phyloP scores from a whole-genome alignment of 2,329 filamentous ascomycete genomes.

The Nemania serpens region DNA sequence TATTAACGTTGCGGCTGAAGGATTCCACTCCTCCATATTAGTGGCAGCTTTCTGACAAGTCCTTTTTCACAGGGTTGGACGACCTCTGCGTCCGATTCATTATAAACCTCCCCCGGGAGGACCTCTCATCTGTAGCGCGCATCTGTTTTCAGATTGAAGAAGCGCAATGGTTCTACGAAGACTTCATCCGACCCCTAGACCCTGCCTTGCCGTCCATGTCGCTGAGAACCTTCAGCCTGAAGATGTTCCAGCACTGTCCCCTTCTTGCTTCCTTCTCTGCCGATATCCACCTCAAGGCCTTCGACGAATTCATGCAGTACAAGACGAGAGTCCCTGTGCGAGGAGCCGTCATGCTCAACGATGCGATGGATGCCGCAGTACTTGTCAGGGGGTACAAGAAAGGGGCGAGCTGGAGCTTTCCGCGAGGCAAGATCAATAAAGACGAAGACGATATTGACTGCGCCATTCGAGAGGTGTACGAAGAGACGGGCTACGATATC shows the following conservation, averaged over 20 bases:
- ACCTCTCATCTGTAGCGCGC: constrained; percentile 85
- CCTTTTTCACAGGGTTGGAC: constrained; percentile 74
- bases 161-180: constrained; percentile 99
- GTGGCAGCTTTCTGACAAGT: constrained; percentile 25
- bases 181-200: constrained; percentile 93
- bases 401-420: constrained; percentile 93
- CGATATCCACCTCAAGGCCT: constrained; percentile 79
- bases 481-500: constrained; percentile 92
- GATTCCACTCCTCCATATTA: background rate
- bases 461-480: constrained; percentile 90
- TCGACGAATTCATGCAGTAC: constrained; percentile 90
- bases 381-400: constrained; percentile 99
- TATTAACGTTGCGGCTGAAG: background rate
- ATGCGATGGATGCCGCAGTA: constrained; percentile 91
- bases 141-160: constrained; percentile 99
- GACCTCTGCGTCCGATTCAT: constrained; percentile 98
- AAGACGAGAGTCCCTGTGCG: constrained; percentile 93
- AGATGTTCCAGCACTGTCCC: constrained; percentile 93
- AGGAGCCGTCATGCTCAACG: constrained; percentile 90
- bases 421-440: constrained; percentile 96
- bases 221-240: constrained; percentile 81
- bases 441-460: constrained; percentile 94
- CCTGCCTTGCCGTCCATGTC: constrained; percentile 83
- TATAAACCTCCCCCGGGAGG: constrained; percentile 91
- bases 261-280: constrained; percentile 80